phyloP scores from a whole-genome alignment of 179 eudicot genomes.

The Beta corolliflora region DNA sequence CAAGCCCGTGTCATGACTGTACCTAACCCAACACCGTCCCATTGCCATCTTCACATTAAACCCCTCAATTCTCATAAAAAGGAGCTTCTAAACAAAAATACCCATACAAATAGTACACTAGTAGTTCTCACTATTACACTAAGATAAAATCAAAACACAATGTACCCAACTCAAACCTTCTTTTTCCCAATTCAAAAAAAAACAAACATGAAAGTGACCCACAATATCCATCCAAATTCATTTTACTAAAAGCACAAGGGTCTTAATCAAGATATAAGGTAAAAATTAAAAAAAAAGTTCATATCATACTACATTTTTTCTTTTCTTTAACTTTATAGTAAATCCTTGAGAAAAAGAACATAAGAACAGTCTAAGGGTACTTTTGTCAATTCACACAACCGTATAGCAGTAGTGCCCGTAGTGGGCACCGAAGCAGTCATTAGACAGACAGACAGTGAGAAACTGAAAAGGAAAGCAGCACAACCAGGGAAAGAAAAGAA shows the following conservation, averaged over 20 bases:
- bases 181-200: not conserved
- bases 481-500: not conserved
- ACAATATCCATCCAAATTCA: not conserved
- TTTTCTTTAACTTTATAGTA: not conserved
- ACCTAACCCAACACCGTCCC: too few species aligned
- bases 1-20: too few species aligned
- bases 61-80: too few species aligned
- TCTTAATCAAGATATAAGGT: too few species aligned
- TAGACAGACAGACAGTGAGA: not conserved
- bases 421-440: constrained; percentile 25
- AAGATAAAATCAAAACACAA: too few species aligned
- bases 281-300: too few species aligned
- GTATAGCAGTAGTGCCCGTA: constrained; percentile 8
- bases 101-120: too few species aligned
- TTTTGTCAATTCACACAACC: constrained; percentile 11
- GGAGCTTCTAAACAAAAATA: too few species aligned
- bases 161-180: too few species aligned
- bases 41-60: too few species aligned
- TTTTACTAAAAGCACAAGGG: not conserved
- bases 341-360: not conserved
- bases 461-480: constrained; percentile 18
- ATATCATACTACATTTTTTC: not conserved
- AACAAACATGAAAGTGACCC: not conserved
- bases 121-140: too few species aligned
- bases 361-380: constrained; percentile 3